phyloP scores from a whole-genome alignment of 441 rosid species.

The Brassica hybrid region DNA sequence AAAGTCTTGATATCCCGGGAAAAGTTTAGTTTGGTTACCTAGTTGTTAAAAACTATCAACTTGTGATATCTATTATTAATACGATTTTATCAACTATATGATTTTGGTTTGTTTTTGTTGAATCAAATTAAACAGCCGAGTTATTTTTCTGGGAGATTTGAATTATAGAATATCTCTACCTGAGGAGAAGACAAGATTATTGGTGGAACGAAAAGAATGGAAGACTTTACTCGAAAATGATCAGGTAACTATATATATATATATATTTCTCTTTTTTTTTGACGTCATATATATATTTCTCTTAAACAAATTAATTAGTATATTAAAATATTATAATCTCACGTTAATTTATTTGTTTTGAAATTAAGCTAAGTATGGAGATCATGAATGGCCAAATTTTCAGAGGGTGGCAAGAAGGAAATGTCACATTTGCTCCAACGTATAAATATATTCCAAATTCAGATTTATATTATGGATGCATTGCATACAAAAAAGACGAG shows the following conservation, averaged over 20 bases:
- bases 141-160: slow-evolving; percentile 84
- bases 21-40: slow-evolving; percentile 25
- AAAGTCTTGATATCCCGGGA: background rate
- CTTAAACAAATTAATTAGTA: background rate
- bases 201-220: slow-evolving; percentile 75
- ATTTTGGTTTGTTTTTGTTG: slow-evolving; percentile 17
- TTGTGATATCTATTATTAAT: slow-evolving; percentile 2
- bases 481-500: slow-evolving; percentile 54
- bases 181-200: slow-evolving; percentile 59
- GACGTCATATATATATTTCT: background rate
- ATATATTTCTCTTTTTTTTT: too few relatives aligned
- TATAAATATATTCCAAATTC: slow-evolving; percentile 85
- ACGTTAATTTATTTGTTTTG: background rate
- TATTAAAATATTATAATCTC: background rate
- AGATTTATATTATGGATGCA: slow-evolving; percentile 69
- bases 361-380: slow-evolving; percentile 70
- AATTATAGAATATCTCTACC: slow-evolving; percentile 86
- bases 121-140: slow-evolving; percentile 54
- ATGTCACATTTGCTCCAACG: slow-evolving; percentile 80
- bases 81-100: background rate
- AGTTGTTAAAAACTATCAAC: slow-evolving; percentile 23
- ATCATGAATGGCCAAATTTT: slow-evolving; percentile 61
- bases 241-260: slow-evolving; percentile 74
- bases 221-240: slow-evolving; percentile 63
- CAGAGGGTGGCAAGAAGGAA: slow-evolving; percentile 83